These are phyloP conservation scores for Wickerhamiella occidentalis DNA, from an alignment of 805 yeast genomes.

Conservation along the genomic window DNA sequence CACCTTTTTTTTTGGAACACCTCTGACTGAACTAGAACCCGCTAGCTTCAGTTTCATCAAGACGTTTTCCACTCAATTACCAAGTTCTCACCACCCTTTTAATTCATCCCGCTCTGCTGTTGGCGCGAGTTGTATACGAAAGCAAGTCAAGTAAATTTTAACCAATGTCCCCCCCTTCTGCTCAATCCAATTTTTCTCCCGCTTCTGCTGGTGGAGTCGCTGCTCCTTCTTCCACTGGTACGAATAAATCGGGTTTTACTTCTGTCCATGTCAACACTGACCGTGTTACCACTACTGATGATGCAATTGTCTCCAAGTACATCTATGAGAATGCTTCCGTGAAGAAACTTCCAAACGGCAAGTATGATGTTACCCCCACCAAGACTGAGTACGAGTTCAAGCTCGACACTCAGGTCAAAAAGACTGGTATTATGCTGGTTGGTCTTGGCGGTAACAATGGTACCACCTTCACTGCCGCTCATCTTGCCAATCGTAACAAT, in stretches of 20 bases:
- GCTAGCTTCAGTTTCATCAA: conserved; percentile 13
- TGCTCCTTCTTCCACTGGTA: conserved; percentile 22
- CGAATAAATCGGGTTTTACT: conserved; percentile 31
- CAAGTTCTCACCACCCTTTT: conserved; percentile 35
- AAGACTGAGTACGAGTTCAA: conserved; percentile 70
- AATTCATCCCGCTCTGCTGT: conserved; percentile 33
- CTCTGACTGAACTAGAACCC: conserved; percentile 9
- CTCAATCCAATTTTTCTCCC: conserved; percentile 23
- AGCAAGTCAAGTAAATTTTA: conserved; percentile 17
- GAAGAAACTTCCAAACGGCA: conserved; percentile 37
- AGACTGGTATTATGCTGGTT: conserved; percentile 77
- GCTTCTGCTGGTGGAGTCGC: conserved; percentile 20
- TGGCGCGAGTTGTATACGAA: conserved; percentile 37
- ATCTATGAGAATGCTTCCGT: conserved; percentile 69
- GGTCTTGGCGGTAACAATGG: conserved; percentile 98
- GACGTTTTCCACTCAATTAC: conserved; percentile 34
- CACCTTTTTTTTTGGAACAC: conserved; percentile 5
- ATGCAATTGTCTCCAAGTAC: conserved; percentile 44
- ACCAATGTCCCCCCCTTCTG: conserved; percentile 13
- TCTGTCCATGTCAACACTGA: conserved; percentile 45
- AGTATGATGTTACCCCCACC: conserved; percentile 56
- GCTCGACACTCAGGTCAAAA: conserved; percentile 69
- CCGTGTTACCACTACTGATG: conserved; percentile 39
- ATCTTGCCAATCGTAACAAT: conserved; percentile 72
- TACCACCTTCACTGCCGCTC: conserved; percentile 75